Base-by-base conservation (phyloP, 2,329 filamentous ascomycete genomes). In the Emergomyces pasteurianus region DNA sequence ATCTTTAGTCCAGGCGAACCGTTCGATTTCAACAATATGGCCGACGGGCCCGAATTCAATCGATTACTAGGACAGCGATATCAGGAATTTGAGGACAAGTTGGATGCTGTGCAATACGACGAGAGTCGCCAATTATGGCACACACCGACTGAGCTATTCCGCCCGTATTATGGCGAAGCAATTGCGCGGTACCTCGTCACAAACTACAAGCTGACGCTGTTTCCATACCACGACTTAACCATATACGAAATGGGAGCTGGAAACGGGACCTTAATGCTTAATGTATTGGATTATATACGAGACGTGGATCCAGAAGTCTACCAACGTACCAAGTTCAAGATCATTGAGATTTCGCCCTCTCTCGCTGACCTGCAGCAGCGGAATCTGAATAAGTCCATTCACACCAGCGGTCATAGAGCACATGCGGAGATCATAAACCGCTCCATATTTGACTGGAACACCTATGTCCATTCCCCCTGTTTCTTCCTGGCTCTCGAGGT, bases 181-280 rank as follows among this genome's bases (percentile, higher is more conserved):
- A 90, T 99, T 67, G 94, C 92, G n/a, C 87, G 92, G 23, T 96
- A 97, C 74, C 84, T 99, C 52, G 86, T 97, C 66, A 87, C 90
- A 66, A 96, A 99, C 78, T 99, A 99, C 81, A 91, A 94, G 72
- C 84, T 96, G 72, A 90, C 89, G 52, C 84, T 90, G 60, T 97
- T 94, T 73, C 94, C 94, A 2, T 96, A 97, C 79, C 87, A 96
- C 75, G 94, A 99, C 75, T 83, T 99, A 58, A 89, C 95, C 68
- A 95, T 99, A 73, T 99, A 96, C 81, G 94, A 99, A 74, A 95
- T 99, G 88, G 94, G 94, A 58, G 94, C 94, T 46, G 94, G 94
- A 68, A 92, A 96, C 69, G 94, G 94, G 64, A 99, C 95, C 0
- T 83, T 99, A 71, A 99, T 99, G 94, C 82, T 94, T 71, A 99